Conservation (phyloP, 108 stramenopile genomes). For the Mediolabrus comicus region DNA sequence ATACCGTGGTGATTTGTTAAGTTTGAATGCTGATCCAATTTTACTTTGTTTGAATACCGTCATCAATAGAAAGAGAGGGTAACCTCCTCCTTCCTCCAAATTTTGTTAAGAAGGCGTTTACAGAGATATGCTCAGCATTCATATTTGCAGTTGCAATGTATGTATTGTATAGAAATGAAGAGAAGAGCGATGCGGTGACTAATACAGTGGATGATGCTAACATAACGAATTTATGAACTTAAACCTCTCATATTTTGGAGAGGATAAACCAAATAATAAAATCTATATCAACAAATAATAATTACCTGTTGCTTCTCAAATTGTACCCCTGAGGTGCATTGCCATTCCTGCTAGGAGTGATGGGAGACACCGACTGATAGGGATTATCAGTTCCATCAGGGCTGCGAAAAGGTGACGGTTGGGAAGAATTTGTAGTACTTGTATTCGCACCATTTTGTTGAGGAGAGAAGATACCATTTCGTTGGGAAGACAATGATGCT, state of each 20-base stretch:
- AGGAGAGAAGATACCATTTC: conserved; percentile 39
- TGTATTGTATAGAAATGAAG: neutral
- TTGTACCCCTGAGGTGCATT: neutral
- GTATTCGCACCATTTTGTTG: conserved; percentile 11
- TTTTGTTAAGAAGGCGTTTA: neutral
- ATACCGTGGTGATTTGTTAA: no score
- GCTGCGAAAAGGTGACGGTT: conserved; percentile 15
- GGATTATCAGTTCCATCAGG: conserved; percentile 22
- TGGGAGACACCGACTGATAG: conserved; percentile 33
- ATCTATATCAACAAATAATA: neutral
- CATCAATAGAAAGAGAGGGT: neutral
- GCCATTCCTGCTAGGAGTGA: conserved; percentile 21
- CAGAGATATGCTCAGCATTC: neutral
- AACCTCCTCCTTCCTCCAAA: neutral
- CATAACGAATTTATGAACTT: neutral
- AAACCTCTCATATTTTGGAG: neutral
- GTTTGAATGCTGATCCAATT: no score
- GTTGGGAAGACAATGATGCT: conserved; percentile 28
- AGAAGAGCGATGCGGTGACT: neutral
- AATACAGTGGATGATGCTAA: neutral
- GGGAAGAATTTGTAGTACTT: neutral
- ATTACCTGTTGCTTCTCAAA: neutral
- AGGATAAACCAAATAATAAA: neutral
- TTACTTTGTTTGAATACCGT: no score
- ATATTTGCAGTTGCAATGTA: neutral